These are phyloP conservation scores for Sarcomyxa edulis DNA, from an alignment of 768 basidiomycete genomes.

Conservation along the genomic window DNA sequence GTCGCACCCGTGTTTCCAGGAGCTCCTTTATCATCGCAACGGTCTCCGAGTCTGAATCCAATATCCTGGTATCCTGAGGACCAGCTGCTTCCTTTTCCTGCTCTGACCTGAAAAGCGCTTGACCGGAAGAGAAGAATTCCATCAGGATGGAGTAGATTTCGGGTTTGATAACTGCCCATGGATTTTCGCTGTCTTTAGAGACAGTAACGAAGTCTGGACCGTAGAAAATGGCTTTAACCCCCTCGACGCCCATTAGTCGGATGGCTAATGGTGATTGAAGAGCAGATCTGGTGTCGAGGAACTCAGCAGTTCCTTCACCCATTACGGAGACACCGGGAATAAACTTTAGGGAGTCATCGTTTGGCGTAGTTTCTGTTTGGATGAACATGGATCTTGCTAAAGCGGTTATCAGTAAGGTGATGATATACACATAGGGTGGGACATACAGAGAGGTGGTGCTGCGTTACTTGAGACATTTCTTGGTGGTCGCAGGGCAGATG, in stretches of 20 bases:
- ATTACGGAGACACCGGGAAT: constrained; percentile 91
- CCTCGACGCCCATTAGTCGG: constrained; percentile 91
- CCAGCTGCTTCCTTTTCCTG: constrained; percentile 78
- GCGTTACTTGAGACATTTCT: too few species aligned
- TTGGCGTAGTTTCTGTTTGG: constrained; percentile 96
- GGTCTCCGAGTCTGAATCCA: constrained; percentile 93
- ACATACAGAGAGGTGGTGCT: too few species aligned
- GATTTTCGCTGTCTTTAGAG: constrained; percentile 79
- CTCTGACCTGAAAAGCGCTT: constrained; percentile 78
- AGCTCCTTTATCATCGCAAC: constrained; percentile 99
- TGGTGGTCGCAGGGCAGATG: constrained; percentile 10
- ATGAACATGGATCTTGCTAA: constrained; percentile 93
- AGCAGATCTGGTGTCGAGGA: constrained; percentile 83
- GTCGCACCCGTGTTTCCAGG: constrained; percentile 89
- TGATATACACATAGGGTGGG: too few species aligned
- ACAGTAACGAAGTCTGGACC: constrained; percentile 98
- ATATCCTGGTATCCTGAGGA: constrained; percentile 88
- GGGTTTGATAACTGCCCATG: constrained; percentile 91
- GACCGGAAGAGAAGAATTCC: constrained; percentile 95
- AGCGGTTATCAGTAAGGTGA: constrained; percentile 2
- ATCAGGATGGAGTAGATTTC: constrained; percentile 95
- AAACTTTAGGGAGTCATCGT: constrained; percentile 96
- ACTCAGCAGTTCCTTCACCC: constrained; percentile 87
- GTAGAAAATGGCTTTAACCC: constrained; percentile 85
- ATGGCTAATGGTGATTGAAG: constrained; percentile 92